Evolutionary conservation across 768 basidiomycete species (phyloP), one percentile per base, ranked within the genome.

Genomic region (Suillus alpinus): DNA sequence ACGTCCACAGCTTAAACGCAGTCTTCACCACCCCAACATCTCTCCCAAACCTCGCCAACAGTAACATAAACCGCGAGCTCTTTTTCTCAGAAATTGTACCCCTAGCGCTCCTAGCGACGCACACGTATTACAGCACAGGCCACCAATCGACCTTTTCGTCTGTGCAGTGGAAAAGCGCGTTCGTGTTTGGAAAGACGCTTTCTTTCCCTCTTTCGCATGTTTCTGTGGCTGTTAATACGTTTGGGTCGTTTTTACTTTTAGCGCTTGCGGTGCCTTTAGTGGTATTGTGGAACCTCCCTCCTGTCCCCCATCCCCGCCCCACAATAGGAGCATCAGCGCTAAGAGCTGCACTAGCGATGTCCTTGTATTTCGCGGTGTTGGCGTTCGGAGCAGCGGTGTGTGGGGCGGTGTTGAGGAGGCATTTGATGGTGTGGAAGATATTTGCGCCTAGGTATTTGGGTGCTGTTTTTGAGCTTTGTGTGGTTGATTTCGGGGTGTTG

Each of bases 371-470:
- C 71, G 73, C 81, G 6, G 67, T 77, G 6, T 68, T 95, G 23
- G 72, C 92, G 1, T 68, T 94, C 4, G 88, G 89, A 4, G 83
- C 86, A 13, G 88, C 92, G 2, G 72, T 85, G 9, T 86, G 86
- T 60, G 87, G 92, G 0, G 90, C 92, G 6, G 82, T 86, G 66
- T 74, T 95, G 56, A 75, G 94, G 64, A 73, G 94, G 47, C 95
- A 98, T 71, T 73, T 97, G 64, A 97, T 97, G 95, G 95, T 98
- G 26, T 99, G 97, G 97, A 98, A 98, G 76, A 88, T 99, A 4
- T 99, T 98, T 68, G 96, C 95, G 41, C 97, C 97, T 63, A 77
- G 96, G 63, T 97, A 95, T 71, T 95, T 98, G 88, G 71, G 84
- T 16, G 90, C 83, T 0, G 92, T 84, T 0, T 67, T 85, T 4